Evolutionary conservation across 169 alveolate species (phyloP).

Genomic region (Eimeria brunetti): DNA sequence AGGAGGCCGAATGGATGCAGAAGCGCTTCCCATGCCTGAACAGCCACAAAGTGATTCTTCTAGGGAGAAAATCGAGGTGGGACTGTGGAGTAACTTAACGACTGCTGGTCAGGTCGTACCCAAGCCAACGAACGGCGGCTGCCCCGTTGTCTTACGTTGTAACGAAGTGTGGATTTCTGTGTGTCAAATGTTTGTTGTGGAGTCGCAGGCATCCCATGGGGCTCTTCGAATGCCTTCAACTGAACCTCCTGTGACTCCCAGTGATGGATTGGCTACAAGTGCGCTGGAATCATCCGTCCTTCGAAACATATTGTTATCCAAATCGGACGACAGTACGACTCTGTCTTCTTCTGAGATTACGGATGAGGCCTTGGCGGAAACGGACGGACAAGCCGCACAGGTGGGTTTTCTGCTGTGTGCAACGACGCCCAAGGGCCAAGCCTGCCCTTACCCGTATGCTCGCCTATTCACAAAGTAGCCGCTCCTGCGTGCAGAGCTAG

Average conservation of each 20-base stretch:
- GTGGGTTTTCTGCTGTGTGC: neutral
- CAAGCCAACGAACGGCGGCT: neutral
- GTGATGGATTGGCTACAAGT: neutral
- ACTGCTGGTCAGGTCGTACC: neutral
- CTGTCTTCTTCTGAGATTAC: neutral
- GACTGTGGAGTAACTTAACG: neutral
- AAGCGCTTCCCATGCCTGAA: neutral
- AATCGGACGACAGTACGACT: neutral
- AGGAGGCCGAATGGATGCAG: neutral
- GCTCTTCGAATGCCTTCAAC: neutral
- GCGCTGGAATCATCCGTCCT: neutral
- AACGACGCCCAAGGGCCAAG: neutral
- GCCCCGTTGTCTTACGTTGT: neutral
- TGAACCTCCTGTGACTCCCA: neutral
- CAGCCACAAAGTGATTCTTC: neutral
- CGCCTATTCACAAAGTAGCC: neutral
- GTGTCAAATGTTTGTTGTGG: neutral
- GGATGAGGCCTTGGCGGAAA: neutral
- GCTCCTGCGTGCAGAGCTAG: neutral
- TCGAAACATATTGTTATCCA: neutral
- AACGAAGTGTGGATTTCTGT: neutral
- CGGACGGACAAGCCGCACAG: neutral
- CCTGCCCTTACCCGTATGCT: neutral
- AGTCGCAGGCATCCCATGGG: neutral
- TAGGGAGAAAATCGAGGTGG: neutral